Conservation (phyloP, 2,329 filamentous ascomycete genomes). For the Verticillium klebahnii region DNA sequence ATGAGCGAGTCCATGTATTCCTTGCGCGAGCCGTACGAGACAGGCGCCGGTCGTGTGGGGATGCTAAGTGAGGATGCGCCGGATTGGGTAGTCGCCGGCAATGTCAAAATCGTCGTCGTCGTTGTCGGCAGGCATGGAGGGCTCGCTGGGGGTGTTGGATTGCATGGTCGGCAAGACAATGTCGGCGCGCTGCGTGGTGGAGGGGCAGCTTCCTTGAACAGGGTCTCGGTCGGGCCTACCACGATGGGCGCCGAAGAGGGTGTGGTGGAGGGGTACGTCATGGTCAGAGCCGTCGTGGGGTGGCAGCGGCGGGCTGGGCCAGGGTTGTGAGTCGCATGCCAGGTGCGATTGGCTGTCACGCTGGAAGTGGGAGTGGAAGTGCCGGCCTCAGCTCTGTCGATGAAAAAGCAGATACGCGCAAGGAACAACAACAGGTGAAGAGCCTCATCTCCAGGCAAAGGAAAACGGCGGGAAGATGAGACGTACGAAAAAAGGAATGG, state of each 20-base stretch:
- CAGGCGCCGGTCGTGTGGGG: not conserved
- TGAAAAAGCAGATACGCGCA: not conserved
- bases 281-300: not conserved
- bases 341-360: not conserved
- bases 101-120: not conserved
- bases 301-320: not conserved
- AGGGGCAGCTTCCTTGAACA: not conserved
- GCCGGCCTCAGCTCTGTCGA: not conserved
- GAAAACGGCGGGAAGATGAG: not conserved
- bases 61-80: constrained; percentile 1
- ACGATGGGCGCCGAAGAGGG: not conserved
- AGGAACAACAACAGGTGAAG: not conserved
- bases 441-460: not conserved
- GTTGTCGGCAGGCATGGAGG: not conserved
- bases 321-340: not conserved
- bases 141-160: constrained; percentile 1
- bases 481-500: no score
- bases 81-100: not conserved
- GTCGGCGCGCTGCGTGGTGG: not conserved
- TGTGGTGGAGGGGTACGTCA: not conserved
- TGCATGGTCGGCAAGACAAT: not conserved
- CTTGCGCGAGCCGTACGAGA: constrained; percentile 20
- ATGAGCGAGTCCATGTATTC: constrained; percentile 48
- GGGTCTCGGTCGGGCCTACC: not conserved
- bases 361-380: not conserved